phyloP scores from a whole-genome alignment of 768 basidiomycete species.

The Rhodosporidiobolus sp. region DNA sequence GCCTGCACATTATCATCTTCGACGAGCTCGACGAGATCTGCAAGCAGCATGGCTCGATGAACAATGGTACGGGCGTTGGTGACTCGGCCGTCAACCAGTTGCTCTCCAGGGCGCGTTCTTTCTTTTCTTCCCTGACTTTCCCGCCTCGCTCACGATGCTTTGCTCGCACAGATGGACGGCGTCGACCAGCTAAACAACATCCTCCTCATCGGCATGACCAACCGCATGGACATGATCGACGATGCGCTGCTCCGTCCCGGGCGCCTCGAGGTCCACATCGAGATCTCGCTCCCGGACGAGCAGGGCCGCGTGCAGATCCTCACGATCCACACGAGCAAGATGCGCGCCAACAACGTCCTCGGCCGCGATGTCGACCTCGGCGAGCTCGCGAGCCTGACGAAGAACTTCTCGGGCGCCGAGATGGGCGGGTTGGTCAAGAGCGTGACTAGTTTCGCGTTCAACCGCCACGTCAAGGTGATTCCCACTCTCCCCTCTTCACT shows the following conservation, averaged over 20 bases:
- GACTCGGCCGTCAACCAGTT: conserved; percentile 98
- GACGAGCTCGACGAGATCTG: conserved; percentile 98
- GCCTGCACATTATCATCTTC: conserved; percentile 97
- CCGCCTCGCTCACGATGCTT: not conserved
- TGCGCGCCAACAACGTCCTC: conserved; percentile 89
- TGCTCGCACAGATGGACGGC: conserved; percentile 79
- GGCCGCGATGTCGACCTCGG: conserved; percentile 73
- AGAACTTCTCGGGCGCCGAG: conserved; percentile 98
- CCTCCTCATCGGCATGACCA: conserved; percentile 99
- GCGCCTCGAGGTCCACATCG: conserved; percentile 98
- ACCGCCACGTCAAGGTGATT: conserved; percentile 82
- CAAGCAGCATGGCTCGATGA: conserved; percentile 93
- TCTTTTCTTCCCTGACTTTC: not conserved
- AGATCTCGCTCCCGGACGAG: conserved; percentile 95
- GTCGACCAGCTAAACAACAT: conserved; percentile 99
- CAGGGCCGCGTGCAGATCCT: conserved; percentile 88
- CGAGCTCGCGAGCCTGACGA: conserved; percentile 78
- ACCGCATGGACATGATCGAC: conserved; percentile 97
- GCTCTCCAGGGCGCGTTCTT: conserved; percentile 72
- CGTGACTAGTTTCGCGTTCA: conserved; percentile 96
- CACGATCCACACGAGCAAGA: conserved; percentile 89
- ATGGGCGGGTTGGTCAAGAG: conserved; percentile 94
- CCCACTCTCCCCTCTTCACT: not conserved
- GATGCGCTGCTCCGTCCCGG: conserved; percentile 95
- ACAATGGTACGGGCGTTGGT: conserved; percentile 88